Conservation (phyloP, 176 grass and related monocot species). For the Miscanthus lutarioriparius region DNA sequence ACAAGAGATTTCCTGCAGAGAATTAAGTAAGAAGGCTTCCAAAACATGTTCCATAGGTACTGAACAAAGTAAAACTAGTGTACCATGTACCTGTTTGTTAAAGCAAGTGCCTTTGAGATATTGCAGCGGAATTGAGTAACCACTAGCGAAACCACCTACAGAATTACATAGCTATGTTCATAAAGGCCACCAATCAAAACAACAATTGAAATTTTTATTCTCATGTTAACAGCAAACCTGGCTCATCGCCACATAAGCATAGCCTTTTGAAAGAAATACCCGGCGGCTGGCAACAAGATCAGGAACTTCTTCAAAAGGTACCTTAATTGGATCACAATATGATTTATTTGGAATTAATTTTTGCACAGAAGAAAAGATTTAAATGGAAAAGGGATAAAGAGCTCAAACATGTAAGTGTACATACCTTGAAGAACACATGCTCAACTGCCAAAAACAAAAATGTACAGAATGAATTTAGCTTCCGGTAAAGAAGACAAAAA, state of each 20-base stretch:
- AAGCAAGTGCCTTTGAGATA: conserved; percentile 88
- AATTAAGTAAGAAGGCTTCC: conserved; percentile 16
- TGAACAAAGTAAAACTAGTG: conserved; percentile 18
- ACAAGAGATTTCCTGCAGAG: neutral
- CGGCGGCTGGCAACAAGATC: conserved; percentile 74
- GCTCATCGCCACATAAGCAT: conserved; percentile 94
- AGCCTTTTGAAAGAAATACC: conserved; percentile 87
- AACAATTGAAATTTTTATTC: conserved; percentile 18
- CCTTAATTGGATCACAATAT: conserved; percentile 48
- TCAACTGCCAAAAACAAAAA: conserved; percentile 68
- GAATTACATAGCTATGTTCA: conserved; percentile 37
- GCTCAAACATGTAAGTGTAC: neutral
- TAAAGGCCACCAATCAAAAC: conserved; percentile 6
- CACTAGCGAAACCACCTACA: conserved; percentile 91
- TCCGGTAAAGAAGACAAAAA: neutral
- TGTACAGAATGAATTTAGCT: conserved; percentile 26
- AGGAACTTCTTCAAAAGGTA: conserved; percentile 95
- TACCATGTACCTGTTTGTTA: conserved; percentile 77
- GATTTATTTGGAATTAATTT: conserved; percentile 13
- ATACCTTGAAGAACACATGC: conserved; percentile 87
- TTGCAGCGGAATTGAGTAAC: conserved; percentile 89
- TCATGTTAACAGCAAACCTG: conserved; percentile 55
- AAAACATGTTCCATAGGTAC: neutral
- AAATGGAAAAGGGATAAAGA: conserved; percentile 11
- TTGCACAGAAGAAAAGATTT: conserved; percentile 4